A percentile compares a stretch with the other conserved stretches of the same genome.
phyloP scores from a whole-genome alignment of 257 asterid species.

The Misopates orontium region DNA sequence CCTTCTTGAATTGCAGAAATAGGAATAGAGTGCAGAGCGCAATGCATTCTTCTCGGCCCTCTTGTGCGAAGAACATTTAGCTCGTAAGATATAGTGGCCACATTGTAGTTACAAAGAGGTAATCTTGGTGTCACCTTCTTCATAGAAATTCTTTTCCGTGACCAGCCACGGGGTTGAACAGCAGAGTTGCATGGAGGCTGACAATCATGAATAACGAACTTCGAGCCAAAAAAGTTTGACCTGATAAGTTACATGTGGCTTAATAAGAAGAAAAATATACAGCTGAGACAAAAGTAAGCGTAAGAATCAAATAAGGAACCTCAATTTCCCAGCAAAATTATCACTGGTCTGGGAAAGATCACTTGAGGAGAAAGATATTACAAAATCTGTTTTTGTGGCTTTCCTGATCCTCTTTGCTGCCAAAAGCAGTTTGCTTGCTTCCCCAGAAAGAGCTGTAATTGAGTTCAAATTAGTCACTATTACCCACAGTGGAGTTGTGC shows the following conservation, averaged over 20 bases:
- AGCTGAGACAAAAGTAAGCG: background rate
- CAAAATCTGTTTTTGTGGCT: constrained; percentile 81
- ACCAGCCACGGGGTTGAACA: constrained; percentile 39
- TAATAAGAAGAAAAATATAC: background rate
- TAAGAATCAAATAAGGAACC: constrained; percentile 35
- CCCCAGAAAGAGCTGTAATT: constrained; percentile 59
- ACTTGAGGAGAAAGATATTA: constrained; percentile 75
- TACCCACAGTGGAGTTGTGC: no score
- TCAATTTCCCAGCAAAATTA: constrained; percentile 78
- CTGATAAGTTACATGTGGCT: constrained; percentile 38
- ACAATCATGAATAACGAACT: constrained; percentile 78
- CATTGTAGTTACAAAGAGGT: constrained; percentile 64
- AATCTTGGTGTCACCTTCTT: constrained; percentile 80
- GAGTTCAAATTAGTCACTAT: constrained; percentile 14
- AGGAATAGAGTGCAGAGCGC: constrained; percentile 72
- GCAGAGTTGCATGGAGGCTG: constrained; percentile 63
- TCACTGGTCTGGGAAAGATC: constrained; percentile 91
- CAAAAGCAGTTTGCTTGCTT: constrained; percentile 59
- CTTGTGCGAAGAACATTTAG: constrained; percentile 90
- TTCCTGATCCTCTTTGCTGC: constrained; percentile 79
- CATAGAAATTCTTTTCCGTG: constrained; percentile 61
- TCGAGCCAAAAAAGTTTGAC: constrained; percentile 90
- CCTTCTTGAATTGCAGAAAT: constrained; percentile 76
- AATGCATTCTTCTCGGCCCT: constrained; percentile 92
- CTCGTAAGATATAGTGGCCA: constrained; percentile 71